Evolutionary conservation across 805 yeast genomes (phyloP).

Genomic region (Blastobotrys attinorum): DNA sequence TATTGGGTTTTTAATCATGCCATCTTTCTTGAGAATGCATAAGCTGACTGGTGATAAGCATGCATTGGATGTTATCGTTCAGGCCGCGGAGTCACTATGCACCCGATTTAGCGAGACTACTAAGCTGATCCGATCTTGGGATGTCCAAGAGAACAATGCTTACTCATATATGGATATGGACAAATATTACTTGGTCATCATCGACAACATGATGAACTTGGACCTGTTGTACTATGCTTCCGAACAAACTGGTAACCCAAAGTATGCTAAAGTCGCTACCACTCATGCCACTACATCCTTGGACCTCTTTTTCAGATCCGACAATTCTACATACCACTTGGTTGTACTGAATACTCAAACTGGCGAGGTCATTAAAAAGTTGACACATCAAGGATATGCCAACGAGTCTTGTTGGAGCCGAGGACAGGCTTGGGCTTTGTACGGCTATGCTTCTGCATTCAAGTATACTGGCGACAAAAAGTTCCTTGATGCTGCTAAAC

Average conservation of each 20-base stretch:
- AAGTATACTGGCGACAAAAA: slow-evolving; percentile 20
- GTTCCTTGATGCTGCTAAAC: slow-evolving; percentile 23
- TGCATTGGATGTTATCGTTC: slow-evolving; percentile 15
- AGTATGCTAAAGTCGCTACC: slow-evolving; percentile 24
- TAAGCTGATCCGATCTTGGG: slow-evolving; percentile 27
- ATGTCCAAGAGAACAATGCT: slow-evolving; percentile 16
- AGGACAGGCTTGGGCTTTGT: slow-evolving; percentile 27
- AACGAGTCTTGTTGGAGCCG: slow-evolving; percentile 26
- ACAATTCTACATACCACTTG: slow-evolving; percentile 25
- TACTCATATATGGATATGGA: slow-evolving; percentile 13
- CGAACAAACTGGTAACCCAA: slow-evolving; percentile 21
- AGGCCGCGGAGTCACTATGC: slow-evolving; percentile 24
- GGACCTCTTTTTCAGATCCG: slow-evolving; percentile 22
- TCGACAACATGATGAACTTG: slow-evolving; percentile 18
- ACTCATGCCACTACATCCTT: slow-evolving; percentile 26
- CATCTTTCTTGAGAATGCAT: slow-evolving; percentile 22
- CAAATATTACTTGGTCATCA: slow-evolving; percentile 23
- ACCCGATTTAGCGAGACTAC: slow-evolving; percentile 20
- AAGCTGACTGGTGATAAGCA: slow-evolving; percentile 16
- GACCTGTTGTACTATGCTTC: slow-evolving; percentile 26
- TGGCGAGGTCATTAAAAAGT: slow-evolving; percentile 19
- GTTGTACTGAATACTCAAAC: slow-evolving; percentile 19
- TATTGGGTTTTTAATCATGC: slow-evolving; percentile 24
- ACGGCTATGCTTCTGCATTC: slow-evolving; percentile 24
- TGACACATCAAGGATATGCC: slow-evolving; percentile 25